Base-by-base conservation (phyloP, 2,329 filamentous ascomycete species). In the Aureobasidium uvarum region DNA sequence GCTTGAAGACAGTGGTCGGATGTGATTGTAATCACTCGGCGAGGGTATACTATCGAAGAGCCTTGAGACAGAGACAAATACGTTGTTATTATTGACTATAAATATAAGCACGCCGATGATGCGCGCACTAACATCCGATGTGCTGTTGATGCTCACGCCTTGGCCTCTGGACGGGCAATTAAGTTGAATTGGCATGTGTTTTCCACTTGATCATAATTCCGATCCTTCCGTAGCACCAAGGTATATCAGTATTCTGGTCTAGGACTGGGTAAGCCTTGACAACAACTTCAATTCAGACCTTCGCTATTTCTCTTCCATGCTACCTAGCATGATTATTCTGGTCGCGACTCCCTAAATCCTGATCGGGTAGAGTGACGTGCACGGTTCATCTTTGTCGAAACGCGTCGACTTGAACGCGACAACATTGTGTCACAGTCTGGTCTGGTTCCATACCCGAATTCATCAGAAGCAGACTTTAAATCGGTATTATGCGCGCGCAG, bases 81-180 rank as follows among this genome's bases (percentile, higher is more conserved):
- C 43, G 43, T 48, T 60, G 31, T 38, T 41, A 11, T 36, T 48
- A 38, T 36, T 25, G 56, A 60, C 41, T 43, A 46, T 48, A 10
- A 31, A 33, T 23, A 38, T 60, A 48, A 48, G n/a, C 41, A 48
- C 16, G 18, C 18, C 14, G 31, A n/a, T 20, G 56, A 60, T 60
- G 56, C 31, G 56, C 56, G 31, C 56, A 48, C 56, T 60, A 60
- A n/a, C 28, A 58, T 28, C 33, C 28, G 25, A 58, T 45, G 39
- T 36, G 14, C 11, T 58, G 23, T 3, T 58, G 54, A 43, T 45
- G 39, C 18, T 7, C 23, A 45, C 25, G 25, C 38, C 31, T 41
- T 43, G 25, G 38, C 38, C 25, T 10, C 43, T 23, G 10, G 11
- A 20, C 25, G 11, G 39, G 39, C 25, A 23, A 43, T 58, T 8